Conservation (phyloP, 2,329 filamentous ascomycete genomes). For the Beauveria caledonica region DNA sequence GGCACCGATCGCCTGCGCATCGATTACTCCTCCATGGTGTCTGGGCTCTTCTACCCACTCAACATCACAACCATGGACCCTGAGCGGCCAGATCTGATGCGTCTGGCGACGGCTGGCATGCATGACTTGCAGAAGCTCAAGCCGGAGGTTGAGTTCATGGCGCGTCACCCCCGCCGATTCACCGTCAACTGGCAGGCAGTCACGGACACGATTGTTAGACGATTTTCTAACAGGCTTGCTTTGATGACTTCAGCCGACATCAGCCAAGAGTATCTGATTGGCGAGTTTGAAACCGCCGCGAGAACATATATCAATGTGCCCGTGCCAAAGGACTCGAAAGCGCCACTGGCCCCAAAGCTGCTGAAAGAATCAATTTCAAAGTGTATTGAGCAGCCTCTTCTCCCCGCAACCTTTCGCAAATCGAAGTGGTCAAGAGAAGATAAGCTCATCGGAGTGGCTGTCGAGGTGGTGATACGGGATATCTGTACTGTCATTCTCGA, state of each 20-base stretch:
- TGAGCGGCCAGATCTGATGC: constrained; percentile 24
- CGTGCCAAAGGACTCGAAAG: constrained; percentile 7
- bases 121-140: constrained; percentile 29
- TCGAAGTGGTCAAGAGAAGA: constrained; percentile 8
- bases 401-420: not conserved
- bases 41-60: constrained; percentile 41
- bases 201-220: constrained; percentile 55
- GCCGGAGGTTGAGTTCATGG: constrained; percentile 35
- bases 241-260: constrained; percentile 26
- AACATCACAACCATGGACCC: constrained; percentile 37
- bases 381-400: not conserved
- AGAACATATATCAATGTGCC: constrained; percentile 36
- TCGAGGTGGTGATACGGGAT: constrained; percentile 3
- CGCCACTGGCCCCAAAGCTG: constrained; percentile 2
- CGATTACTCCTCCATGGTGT: constrained; percentile 44
- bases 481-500: constrained; percentile 12
- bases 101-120: constrained; percentile 22
- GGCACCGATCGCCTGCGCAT: constrained; percentile 32
- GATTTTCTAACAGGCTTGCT: constrained; percentile 50
- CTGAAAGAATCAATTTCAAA: not conserved
- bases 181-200: constrained; percentile 56
- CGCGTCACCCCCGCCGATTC: constrained; percentile 24
- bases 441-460: constrained; percentile 10
- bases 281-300: constrained; percentile 31
- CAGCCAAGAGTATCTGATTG: constrained; percentile 23